A percentile compares a stretch with the other conserved stretches of the same genome.
phyloP scores from a whole-genome alignment of 1,284 basidiomycete genomes.

The Waitea zeae region DNA sequence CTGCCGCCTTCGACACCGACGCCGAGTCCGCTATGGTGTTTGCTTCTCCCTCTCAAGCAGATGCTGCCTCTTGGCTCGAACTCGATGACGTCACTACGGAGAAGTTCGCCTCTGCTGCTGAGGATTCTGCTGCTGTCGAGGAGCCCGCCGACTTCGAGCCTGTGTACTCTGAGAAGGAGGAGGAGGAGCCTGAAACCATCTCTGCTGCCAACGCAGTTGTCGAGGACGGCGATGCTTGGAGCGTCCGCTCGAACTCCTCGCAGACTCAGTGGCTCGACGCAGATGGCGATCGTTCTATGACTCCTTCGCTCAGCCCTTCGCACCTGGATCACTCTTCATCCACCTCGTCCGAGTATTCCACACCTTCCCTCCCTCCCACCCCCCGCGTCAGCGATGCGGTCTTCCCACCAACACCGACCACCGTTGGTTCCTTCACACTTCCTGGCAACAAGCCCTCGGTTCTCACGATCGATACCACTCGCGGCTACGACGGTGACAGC shows the following conservation, averaged over 20 bases:
- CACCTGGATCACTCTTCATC: conserved; percentile 7
- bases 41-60: not conserved
- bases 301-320: conserved; percentile 6
- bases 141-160: too few species aligned
- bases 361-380: conserved; percentile 27
- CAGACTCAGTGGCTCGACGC: too few species aligned
- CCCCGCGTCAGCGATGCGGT: conserved; percentile 29
- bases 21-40: not conserved
- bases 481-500: conserved; percentile 33
- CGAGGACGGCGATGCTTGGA: conserved; percentile 14
- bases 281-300: too few species aligned
- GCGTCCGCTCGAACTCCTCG: too few species aligned
- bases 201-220: conserved; percentile 13
- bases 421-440: conserved; percentile 15
- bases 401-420: conserved; percentile 24
- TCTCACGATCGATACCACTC: conserved; percentile 34
- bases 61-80: not conserved
- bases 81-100: not conserved
- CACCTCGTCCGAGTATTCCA: conserved; percentile 17
- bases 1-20: not conserved
- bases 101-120: too few species aligned
- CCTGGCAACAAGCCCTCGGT: conserved; percentile 30
- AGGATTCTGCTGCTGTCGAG: too few species aligned
- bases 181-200: conserved; percentile 31
- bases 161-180: conserved; percentile 49